phyloP scores from a whole-genome alignment of 345 rosid species.

The Sisymbrium irio region DNA sequence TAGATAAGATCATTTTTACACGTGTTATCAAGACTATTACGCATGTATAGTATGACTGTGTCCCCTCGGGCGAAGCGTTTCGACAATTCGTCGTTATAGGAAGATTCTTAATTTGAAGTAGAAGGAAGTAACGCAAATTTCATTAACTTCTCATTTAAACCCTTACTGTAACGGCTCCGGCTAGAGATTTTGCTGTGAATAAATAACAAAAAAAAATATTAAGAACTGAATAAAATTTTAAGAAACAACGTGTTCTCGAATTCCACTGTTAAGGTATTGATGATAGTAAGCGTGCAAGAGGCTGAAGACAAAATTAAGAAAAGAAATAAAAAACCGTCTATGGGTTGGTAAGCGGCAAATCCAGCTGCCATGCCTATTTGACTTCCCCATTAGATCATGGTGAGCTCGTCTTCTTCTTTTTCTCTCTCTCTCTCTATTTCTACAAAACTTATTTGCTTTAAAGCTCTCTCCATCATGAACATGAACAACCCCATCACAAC shows the following conservation, averaged over 20 bases:
- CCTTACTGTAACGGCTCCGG: constrained; percentile 3
- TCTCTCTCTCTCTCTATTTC: not conserved
- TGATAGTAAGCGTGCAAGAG: constrained; percentile 2
- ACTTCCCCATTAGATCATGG: constrained; percentile 44
- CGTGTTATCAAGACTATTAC: not conserved
- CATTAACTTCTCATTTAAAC: not conserved
- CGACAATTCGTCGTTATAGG: not conserved
- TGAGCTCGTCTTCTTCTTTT: constrained; percentile 35
- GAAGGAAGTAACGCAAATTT: not conserved
- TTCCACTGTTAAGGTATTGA: not conserved
- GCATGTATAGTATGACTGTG: not conserved
- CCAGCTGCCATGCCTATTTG: constrained; percentile 56
- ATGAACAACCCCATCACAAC: constrained; percentile 18
- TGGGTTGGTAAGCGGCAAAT: constrained; percentile 53
- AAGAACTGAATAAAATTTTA: not conserved
- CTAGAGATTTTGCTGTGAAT: not conserved
- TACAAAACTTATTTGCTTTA: constrained; percentile 8
- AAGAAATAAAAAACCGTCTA: constrained; percentile 11
- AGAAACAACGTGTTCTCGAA: constrained; percentile 2
- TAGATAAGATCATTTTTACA: not conserved
- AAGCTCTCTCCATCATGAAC: constrained; percentile 28
- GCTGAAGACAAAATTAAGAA: not conserved
- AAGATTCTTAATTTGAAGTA: not conserved
- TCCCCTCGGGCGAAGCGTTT: not conserved
- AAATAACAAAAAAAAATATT: not conserved